Evolutionary conservation across 2,329 filamentous ascomycete genomes (phyloP), one percentile per base, ranked within the genome.

Genomic region (Microsporum canis): DNA sequence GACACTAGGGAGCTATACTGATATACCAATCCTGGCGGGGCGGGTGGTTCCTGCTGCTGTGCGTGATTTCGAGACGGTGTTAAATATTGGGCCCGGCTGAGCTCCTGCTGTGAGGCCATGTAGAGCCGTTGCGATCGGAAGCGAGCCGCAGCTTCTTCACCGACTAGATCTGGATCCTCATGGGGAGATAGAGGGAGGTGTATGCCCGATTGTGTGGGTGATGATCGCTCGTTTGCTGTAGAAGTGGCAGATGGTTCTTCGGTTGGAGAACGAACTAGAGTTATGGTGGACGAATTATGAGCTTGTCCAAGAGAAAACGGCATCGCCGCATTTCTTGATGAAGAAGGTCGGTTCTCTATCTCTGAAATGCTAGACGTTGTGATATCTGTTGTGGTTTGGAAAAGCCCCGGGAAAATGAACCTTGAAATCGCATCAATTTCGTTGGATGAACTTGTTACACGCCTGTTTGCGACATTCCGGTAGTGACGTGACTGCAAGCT

Each of bases 91-190:
- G 8, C 31, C 14, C 53, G 23, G 23, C 78, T 78, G 43, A 76
- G 78, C 72, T 86, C 81, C n/a, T 78, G 78, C 31, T 67, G 65
- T 34, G 53, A 60, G 14, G 59, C 61, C 33, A 86, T 63, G 63
- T 75, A 75, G 5, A 75, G 71, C 63, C 85, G 77, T 68, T 82
- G 81, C n/a, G 74, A 72, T 49, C 82, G 77, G 5, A 84, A 83
- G 63, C 78, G 72, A 7, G 77, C 76, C 1, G 86, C 86, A 2
- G 84, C 85, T 58, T 79, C 79, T 72, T 87, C 84, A 38, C 86
- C 86, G 1, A 88, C 86, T 7, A 88, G 75, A 61, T 85, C 80
- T 0, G 85, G 85, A 65, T 88, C 86, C 71, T 88, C 86, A 17
- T 85, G 76, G 2, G 83, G 84, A 5, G 79, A 76, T 43, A 76